Percentiles rank a stretch among this genome's conserved stretches.
Evolutionary conservation across 192 early-diverging fungal genomes (phyloP).

Genomic region (Entophlyctis helioformis): DNA sequence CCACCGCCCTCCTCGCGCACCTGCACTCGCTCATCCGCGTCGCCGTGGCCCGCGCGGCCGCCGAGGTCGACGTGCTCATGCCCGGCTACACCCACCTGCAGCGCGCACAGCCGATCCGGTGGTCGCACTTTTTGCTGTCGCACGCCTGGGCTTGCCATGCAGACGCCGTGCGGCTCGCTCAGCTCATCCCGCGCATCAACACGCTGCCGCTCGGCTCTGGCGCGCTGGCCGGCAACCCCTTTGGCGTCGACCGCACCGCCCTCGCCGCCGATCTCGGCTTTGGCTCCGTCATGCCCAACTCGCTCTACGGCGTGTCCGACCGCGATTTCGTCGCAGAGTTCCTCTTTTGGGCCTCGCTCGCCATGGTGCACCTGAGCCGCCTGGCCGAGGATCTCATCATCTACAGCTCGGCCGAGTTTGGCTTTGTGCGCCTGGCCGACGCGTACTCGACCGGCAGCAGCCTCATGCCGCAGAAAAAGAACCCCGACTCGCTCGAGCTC

Average conservation of each 20-base stretch:
- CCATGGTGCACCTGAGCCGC: slow-evolving; percentile 84
- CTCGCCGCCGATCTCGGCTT: slow-evolving; percentile 86
- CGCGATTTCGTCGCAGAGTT: slow-evolving; percentile 98
- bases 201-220: slow-evolving; percentile 83
- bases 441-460: slow-evolving; percentile 94
- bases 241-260: slow-evolving; percentile 86
- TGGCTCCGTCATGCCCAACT: slow-evolving; percentile 72
- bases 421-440: slow-evolving; percentile 88
- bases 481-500: slow-evolving; percentile 91
- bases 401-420: slow-evolving; percentile 86
- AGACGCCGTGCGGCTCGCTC: slow-evolving; percentile 72
- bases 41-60: slow-evolving; percentile 65
- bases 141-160: slow-evolving; percentile 87
- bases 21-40: slow-evolving; percentile 68
- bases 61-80: slow-evolving; percentile 91
- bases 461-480: slow-evolving; percentile 99
- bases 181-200: slow-evolving; percentile 72
- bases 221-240: slow-evolving; percentile 94
- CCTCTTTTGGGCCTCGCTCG: slow-evolving; percentile 83
- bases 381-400: slow-evolving; percentile 94
- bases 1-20: slow-evolving; percentile 42
- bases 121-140: slow-evolving; percentile 83
- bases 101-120: slow-evolving; percentile 94
- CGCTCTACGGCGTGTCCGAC: slow-evolving; percentile 82
- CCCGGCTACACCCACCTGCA: slow-evolving; percentile 99